Base-by-base conservation (phyloP, 2,329 filamentous ascomycete species). In the Pezicula neosporulosa region DNA sequence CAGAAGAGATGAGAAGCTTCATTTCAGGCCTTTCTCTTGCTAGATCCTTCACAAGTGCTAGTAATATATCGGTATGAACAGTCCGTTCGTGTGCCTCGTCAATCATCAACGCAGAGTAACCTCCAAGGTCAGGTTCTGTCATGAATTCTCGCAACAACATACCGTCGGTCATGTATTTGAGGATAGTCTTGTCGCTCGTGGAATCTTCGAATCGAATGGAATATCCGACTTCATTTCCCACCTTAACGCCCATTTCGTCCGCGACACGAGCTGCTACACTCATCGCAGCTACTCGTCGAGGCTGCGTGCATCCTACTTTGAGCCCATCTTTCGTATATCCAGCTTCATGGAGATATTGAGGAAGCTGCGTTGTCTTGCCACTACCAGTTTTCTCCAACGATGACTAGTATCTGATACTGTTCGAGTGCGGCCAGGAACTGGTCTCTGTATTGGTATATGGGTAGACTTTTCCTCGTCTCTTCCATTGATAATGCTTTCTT, bases 111-210 rank as follows among this genome's bases (percentile, higher is more conserved):
- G 86, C 89, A 5, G 89, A 89, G 62, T 97, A 97, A 15, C 83
- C 84, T 1, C 83, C 81, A 6, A 97, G 74, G 59, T 93, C 85
- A 0, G 93, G 92, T 63, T 96, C 90, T 0, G 90, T 93, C 72
- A 97, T 82, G 58, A 97, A 88, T 66, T 96, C 90, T 65, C 91
- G 81, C 28, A 97, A 75, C 37, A 97, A 75, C 87, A 97, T 96
- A 66, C 94, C 94, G 64, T 99, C 94, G 0, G 94, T 99, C 88
- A 96, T 93, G 70, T 96, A 97, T 69, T 96, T 95, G 49, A 99
- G 72, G 7, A 93, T 77, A 0, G 94, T 97, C 72, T 96, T 95
- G 63, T 96, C 90, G 66, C 84, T 90, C 0, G 91, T 96, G 56
- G 86, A 85, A 69, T 97, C 90, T 66, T 99, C 94, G 62, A 97